These are phyloP conservation scores for Sporobolus alterniflorus DNA, from an alignment of 202 grass and related monocot genomes.

Conservation along the genomic window DNA sequence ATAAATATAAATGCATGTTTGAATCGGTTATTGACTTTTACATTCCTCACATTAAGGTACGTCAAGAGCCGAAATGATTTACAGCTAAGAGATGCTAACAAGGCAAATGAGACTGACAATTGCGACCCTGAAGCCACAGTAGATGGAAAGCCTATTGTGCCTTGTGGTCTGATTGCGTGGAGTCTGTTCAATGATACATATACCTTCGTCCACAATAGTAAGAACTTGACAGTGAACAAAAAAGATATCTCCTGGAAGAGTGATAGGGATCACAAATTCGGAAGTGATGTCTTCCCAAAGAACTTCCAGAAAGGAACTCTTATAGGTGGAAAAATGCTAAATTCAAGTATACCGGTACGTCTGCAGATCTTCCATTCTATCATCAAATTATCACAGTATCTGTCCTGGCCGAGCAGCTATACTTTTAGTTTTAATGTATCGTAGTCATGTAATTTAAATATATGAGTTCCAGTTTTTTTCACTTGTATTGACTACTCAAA, in stretches of 20 bases:
- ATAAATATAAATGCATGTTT: background rate
- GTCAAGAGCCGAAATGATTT: conserved; percentile 90
- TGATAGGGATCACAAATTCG: conserved; percentile 97
- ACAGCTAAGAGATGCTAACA: conserved; percentile 57
- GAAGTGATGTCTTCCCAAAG: conserved; percentile 73
- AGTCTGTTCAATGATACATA: conserved; percentile 96
- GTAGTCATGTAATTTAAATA: conserved; percentile 11
- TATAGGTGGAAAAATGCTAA: conserved; percentile 64
- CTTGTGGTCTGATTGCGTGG: conserved; percentile 97
- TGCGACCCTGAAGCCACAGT: conserved; percentile 75
- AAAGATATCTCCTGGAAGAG: conserved; percentile 92
- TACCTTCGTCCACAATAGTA: conserved; percentile 40
- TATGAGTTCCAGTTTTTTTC: background rate
- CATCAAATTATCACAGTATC: conserved; percentile 13
- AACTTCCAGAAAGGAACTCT: conserved; percentile 88
- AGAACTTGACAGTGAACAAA: conserved; percentile 61
- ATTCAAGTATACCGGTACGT: conserved; percentile 58
- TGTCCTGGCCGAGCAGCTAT: background rate
- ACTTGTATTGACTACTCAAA: background rate
- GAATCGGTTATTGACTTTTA: background rate
- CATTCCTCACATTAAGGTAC: conserved; percentile 62
- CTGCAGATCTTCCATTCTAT: conserved; percentile 29
- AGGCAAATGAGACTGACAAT: conserved; percentile 34
- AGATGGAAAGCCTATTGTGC: conserved; percentile 64
- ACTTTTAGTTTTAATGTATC: conserved; percentile 1